Base-by-base conservation (phyloP, 2,329 filamentous ascomycete species). In the Talaromyces sp. region DNA sequence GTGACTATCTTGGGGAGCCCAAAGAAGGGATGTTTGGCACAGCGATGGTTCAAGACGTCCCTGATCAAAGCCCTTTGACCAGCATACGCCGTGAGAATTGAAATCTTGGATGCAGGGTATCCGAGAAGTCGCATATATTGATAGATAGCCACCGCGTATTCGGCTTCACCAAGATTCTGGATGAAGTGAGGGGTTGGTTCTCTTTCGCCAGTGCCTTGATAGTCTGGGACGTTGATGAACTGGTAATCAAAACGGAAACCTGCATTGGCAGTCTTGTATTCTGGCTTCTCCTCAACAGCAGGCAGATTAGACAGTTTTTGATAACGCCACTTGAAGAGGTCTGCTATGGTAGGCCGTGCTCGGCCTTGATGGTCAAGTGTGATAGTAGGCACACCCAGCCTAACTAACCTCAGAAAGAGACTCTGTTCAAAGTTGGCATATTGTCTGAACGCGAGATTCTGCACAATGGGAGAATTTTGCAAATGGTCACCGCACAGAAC, bases 71-170 rank as follows among this genome's bases (percentile, higher is more conserved):
- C 91, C 61, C 88, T 83, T 73, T 99, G 94, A 3, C 94, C 94
- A 17, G 94, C 92, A 72, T 99, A 99, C 0, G 93, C 96, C 2
- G 92, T 89, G 58, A 99, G 80, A 62, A 99, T 96, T 54, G 86
- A 91, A 68, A 99, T 97, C 70, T 88, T 85, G 43, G 79, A 78
- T 3, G 90, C 89, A 5, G 94, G 91, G 67, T 99, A 99, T 19
- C 93, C 94, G 4, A 99, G 85, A 21, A 99, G 81, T 21, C 94
- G 88, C 94, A 99, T 97, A 73, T 97, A 99, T 77, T 96, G 92
- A 77, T 88, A 99, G 31, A 99, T 83, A 3, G 94, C 94, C 27
- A 97, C 94, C 2, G 92, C 90, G 72, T 97, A 99, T 76, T 99
- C 95, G 2, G 94, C 94, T 76, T 99, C 94, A 53, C 94, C 94